Evolutionary conservation across 805 yeast species (phyloP).

Genomic region (Myxozyma vanderwaltii): DNA sequence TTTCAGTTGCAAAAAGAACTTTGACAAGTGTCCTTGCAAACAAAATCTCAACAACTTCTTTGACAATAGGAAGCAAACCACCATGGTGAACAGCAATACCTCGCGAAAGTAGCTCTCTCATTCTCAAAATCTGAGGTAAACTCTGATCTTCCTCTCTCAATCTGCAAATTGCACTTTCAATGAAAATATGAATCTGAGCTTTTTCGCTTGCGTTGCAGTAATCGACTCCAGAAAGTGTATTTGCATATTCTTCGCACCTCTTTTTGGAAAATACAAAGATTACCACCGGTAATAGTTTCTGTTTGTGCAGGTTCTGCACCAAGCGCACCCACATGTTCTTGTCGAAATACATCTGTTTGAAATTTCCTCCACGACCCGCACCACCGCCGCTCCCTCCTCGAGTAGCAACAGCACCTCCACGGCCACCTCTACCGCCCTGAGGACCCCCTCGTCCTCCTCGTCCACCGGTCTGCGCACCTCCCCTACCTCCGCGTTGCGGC

Average conservation of each 20-base stretch:
- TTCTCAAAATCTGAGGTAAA: slow-evolving; percentile 83
- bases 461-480: slow-evolving; percentile 37
- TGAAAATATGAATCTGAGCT: slow-evolving; percentile 89
- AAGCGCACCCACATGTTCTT: slow-evolving; percentile 77
- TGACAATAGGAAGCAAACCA: slow-evolving; percentile 88
- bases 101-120: slow-evolving; percentile 78
- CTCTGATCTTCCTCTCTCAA: slow-evolving; percentile 89
- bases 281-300: slow-evolving; percentile 85
- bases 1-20: slow-evolving; percentile 94
- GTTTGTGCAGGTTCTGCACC: slow-evolving; percentile 66
- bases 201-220: slow-evolving; percentile 83
- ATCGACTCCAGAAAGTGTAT: slow-evolving; percentile 68
- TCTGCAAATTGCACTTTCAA: slow-evolving; percentile 84
- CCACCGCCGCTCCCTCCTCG: slow-evolving; percentile 44
- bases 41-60: slow-evolving; percentile 88
- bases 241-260: slow-evolving; percentile 91
- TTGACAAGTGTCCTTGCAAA: slow-evolving; percentile 85
- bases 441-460: slow-evolving; percentile 45
- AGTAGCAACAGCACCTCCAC: slow-evolving; percentile 44
- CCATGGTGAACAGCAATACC: slow-evolving; percentile 98
- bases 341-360: slow-evolving; percentile 65
- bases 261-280: slow-evolving; percentile 91
- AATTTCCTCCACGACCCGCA: slow-evolving; percentile 41
- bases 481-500: slow-evolving; percentile 38
- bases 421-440: slow-evolving; percentile 39